Conservation (phyloP, 106 monocot genomes). For the Dendrobium catenatum region DNA sequence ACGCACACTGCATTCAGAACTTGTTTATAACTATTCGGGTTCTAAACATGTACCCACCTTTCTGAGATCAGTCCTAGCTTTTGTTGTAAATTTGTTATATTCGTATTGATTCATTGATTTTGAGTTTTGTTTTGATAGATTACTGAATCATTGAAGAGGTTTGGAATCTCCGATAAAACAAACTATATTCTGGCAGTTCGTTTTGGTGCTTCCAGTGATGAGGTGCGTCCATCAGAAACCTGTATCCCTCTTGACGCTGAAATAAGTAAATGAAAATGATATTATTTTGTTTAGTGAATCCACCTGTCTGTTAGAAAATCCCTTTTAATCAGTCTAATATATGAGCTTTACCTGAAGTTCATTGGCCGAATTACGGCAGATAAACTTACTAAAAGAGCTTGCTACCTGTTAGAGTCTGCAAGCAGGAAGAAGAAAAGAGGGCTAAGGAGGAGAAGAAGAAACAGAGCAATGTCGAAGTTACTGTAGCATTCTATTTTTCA, state of each 20-base stretch:
- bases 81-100: background rate
- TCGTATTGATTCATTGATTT: background rate
- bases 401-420: too few relatives aligned
- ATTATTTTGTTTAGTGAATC: background rate
- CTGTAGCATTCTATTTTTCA: too few relatives aligned
- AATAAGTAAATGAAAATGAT: background rate
- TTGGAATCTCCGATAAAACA: slow-evolving; percentile 77
- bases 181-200: slow-evolving; percentile 86
- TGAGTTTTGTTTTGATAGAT: slow-evolving; percentile 39
- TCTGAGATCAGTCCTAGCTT: background rate
- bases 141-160: slow-evolving; percentile 84
- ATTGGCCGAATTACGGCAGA: background rate
- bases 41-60: slow-evolving; percentile 62
- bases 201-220: slow-evolving; percentile 64
- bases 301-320: background rate
- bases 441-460: too few relatives aligned
- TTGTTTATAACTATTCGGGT: slow-evolving; percentile 81
- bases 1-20: slow-evolving; percentile 85
- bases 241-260: background rate
- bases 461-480: too few relatives aligned
- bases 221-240: slow-evolving; percentile 24
- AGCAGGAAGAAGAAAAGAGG: too few relatives aligned
- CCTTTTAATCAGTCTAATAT: background rate
- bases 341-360: background rate
- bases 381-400: too few relatives aligned